Conservation (phyloP, 306 rosid species). For the Gastrolobium villosum region DNA sequence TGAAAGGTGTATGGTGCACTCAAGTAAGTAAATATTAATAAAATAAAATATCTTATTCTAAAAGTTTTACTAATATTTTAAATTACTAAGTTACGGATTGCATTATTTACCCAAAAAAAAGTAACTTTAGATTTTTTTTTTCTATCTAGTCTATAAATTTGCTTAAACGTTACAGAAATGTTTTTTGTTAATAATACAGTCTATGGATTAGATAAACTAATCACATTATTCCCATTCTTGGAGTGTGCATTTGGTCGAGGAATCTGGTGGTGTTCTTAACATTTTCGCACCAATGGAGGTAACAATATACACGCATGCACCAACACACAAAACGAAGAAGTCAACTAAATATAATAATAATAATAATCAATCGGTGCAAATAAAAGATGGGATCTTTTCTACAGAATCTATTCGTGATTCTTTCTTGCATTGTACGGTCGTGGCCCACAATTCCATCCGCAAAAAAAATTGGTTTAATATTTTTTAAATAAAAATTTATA, state of each 20-base stretch:
- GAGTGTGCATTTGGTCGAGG: background rate
- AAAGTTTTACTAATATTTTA: too few species aligned
- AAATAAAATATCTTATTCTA: too few species aligned
- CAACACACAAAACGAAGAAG: background rate
- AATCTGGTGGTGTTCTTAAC: conserved; percentile 3
- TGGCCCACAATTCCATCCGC: too few species aligned
- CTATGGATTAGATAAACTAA: background rate
- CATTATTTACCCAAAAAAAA: too few species aligned
- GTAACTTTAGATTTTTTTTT: too few species aligned
- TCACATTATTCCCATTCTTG: conserved; percentile 13
- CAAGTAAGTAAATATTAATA: too few species aligned
- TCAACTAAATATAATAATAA: conserved; percentile 30
- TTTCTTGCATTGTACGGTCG: conserved; percentile 1
- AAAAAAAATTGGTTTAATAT: too few species aligned
- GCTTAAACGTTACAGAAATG: background rate
- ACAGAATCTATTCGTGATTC: conserved; percentile 18
- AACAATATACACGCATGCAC: too few species aligned
- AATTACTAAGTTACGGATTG: too few species aligned
- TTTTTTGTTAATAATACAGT: background rate
- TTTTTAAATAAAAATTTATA: too few species aligned
- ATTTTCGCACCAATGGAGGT: background rate
- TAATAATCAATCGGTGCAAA: background rate
- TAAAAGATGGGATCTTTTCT: background rate
- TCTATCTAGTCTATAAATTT: background rate
- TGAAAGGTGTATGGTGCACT: too few species aligned